Conservation (phyloP, 2,329 filamentous ascomycete species). For the Aspergillus oerlinghausenensis region DNA sequence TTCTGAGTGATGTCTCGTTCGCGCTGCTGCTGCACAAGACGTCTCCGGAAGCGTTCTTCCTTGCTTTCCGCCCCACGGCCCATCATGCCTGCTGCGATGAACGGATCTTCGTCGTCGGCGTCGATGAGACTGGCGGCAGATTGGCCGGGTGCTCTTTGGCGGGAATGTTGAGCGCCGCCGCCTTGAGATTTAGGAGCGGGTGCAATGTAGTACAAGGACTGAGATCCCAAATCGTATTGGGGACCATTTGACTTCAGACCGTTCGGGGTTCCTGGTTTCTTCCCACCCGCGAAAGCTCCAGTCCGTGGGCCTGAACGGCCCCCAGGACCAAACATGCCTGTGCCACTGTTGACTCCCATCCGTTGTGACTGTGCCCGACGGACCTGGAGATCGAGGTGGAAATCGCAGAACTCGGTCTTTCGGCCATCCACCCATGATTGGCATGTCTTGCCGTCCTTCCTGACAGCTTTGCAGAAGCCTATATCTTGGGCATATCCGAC, state of each 20-base stretch:
- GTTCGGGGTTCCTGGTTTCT: constrained; percentile 15
- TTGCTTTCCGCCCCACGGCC: constrained; percentile 38
- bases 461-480: constrained; percentile 79
- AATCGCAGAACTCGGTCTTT: constrained; percentile 88
- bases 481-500: constrained; percentile 80
- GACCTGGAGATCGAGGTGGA: constrained; percentile 78
- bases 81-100: constrained; percentile 36
- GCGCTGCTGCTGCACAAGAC: constrained; percentile 39
- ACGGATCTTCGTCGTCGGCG: constrained; percentile 39
- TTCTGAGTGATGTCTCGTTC: constrained; percentile 43
- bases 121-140: constrained; percentile 41
- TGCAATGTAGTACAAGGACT: constrained; percentile 44
- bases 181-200: constrained; percentile 24
- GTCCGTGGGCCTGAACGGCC: constrained; percentile 40
- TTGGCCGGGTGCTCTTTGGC: constrained; percentile 20
- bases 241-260: constrained; percentile 33
- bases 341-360: constrained; percentile 74
- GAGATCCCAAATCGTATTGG: constrained; percentile 37
- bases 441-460: constrained; percentile 78
- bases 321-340: constrained; percentile 44
- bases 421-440: constrained; percentile 80
- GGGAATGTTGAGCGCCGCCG: constrained; percentile 15
- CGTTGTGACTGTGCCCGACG: constrained; percentile 64
- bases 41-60: constrained; percentile 40
- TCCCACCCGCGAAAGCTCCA: constrained; percentile 31